Evolutionary conservation across 768 basidiomycete species (phyloP), one percentile per base, ranked within the genome.

Genomic region (Phanerodontia chrysosporium): DNA sequence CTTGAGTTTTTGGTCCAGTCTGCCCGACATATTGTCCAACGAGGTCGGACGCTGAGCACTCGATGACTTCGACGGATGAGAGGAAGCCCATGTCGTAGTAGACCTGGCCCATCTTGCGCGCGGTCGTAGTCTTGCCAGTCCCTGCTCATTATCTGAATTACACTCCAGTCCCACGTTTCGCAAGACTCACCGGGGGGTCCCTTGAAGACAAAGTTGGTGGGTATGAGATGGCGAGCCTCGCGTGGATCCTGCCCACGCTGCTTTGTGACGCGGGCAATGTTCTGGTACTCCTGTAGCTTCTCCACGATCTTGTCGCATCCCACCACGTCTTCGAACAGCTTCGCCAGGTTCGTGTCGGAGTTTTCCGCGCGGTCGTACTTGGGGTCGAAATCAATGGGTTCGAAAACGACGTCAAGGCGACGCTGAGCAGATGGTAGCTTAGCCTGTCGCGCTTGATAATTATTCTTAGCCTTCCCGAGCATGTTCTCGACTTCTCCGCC

Each of bases 1-100:
- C 75, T 62, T 71, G 75, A 1, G 83, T 84, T 68, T 87, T 87
- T 0, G 85, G 86, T 0, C 87, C 88, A 0, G 87, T 89, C 0
- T 89, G 86, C 5, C 87, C 87, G 9, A 89, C 80, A 51, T 83
- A 89, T 64, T 87, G 76, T 1, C 83, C 88, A 1, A 89, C 81
- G 29, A 90, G 75, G 61, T 89, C 88, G 1, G 86, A 78, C 0
- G 85, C 86, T 0, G 87, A 87, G 66, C 85, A 85, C 67, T 89
- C 87, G 8, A 80, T 66, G 44, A 89, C 85, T n/a, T 85, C 78
- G 1, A 64, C 25, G 1, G 74, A 76, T 28, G 76, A 70, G 8
- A 85, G 67, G 48, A 27, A 49, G 0, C 84, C 84, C 83, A 86
- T 84, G 61, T 86, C 81, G 55, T 77, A 85, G 63, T 80, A 86